Base-by-base conservation (phyloP, 371 early-diverging fungal species). In the Amoeboaphelidium protococcarum region DNA sequence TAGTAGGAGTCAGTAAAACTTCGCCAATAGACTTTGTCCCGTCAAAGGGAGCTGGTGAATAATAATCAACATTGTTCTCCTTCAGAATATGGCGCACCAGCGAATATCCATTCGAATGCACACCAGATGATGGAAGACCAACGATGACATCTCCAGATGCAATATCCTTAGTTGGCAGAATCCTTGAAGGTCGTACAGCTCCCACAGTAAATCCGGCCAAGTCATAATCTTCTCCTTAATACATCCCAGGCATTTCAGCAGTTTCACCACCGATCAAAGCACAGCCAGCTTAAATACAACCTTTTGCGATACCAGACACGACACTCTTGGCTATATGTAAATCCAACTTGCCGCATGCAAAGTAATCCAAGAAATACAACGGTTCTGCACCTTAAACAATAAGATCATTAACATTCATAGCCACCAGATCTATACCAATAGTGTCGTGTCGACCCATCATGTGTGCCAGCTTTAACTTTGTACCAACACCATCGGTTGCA, bases 371-470 rank as follows among this genome's bases (percentile, higher is more conserved):
- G 69, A 95, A 95, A 64, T 86, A 82, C 26, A 95, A 65, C 2
- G 96, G 94, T 57, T 95, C 94, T 12, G 94, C 96, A 26, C 94
- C 96, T 64, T 95, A 94, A n/a, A 91, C 94, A 43, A 95, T 68
- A 49, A 95, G 65, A 56, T 95, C 96, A 61, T 95, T 95, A 53
- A 92, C 96, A 58, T 78, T 87, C 96, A 95, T 95, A 19, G 94
- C 96, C 26, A 95, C 96, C 44, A 91, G 66, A 58, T 95, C 96
- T 51, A 91, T 80, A 47, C 63, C 76, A 42, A 95, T 83, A 1
- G 91, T 84, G 58, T 85, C 73, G 56, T 89, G 87, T 49, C 75
- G 77, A 42, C 70, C 63, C 54, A 73, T 69, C 22, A 68, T 69
- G 45, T 88, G 87, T 1, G 94, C 94, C 54, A 95, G 71, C 69